Evolutionary conservation across 352 stramenopile species (phyloP), one percentile per base, ranked within the genome.

Genomic region (Chloridella minuta): DNA sequence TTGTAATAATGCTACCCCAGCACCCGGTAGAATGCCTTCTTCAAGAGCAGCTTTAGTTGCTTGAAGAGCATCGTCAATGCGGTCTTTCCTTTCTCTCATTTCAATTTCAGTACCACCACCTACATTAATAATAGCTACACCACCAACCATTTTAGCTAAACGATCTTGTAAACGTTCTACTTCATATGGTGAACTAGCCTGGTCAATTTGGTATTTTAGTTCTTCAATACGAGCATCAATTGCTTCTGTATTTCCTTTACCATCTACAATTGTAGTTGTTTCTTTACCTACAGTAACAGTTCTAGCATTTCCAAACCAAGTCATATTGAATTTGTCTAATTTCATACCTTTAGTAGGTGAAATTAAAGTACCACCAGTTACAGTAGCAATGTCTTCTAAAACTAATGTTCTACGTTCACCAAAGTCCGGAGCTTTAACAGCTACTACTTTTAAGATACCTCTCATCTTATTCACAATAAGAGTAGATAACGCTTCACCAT

Each of bases 31-130:
- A 40, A 94, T 91, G 51, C 92, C 92, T 66, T 93, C 88, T 88
- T 94, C 91, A 49, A 83, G 2, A 83, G 51, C 51, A 24, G 51
- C 51, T 24, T 83, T 83, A 24, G 51, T 83, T 22, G 51, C 92
- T 88, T 95, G 94, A 3, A 95, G 86, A 21, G 92, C 92, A 90
- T 94, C 92, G 86, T 94, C 92, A 87, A 93, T 93, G 66, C 92
- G 88, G n/a, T 94, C 90, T 88, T 94, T 94, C 90, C 94, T 95
- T 87, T 95, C 92, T 89, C 94, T 95, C 18, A 95, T 87, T 88
- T 95, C 92, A 2, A 91, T 95, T 88, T 95, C 92, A 10, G 92
- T 94, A 2, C 91, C 91, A 40, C 91, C 92, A 86, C 92, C 92
- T 27, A 95, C 92, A 30, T 30, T 30, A 30, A 30, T 30, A 27